Conservation (phyloP, 805 yeast species). For the Saccharomycopsis fodiens region DNA sequence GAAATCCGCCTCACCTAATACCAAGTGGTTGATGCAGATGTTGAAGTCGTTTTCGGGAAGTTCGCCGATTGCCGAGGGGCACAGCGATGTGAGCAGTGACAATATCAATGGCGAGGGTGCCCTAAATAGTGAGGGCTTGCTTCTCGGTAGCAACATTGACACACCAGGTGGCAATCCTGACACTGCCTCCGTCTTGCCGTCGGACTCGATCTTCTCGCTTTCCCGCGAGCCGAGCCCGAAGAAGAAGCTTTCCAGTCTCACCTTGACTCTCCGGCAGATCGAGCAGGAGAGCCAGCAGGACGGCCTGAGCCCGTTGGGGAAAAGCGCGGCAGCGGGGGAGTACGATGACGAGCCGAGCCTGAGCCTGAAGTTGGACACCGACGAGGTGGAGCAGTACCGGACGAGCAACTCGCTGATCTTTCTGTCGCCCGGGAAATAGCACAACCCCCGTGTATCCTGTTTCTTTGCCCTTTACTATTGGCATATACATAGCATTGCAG, state of each 20-base stretch:
- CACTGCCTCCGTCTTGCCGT: too few relatives aligned
- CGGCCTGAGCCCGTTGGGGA: background rate
- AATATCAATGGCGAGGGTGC: too few relatives aligned
- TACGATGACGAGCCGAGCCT: background rate
- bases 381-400: background rate
- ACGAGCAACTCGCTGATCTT: background rate
- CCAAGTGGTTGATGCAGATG: slow-evolving; percentile 11
- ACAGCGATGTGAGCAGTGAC: too few relatives aligned
- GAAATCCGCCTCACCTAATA: slow-evolving; percentile 7
- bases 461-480: too few relatives aligned
- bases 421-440: background rate
- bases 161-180: too few relatives aligned
- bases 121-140: too few relatives aligned
- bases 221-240: background rate
- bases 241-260: slow-evolving; percentile 1
- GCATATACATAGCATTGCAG: too few relatives aligned
- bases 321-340: background rate
- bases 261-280: slow-evolving; percentile 1
- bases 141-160: too few relatives aligned
- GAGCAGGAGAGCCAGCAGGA: background rate
- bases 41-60: slow-evolving; percentile 2
- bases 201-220: background rate
- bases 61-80: background rate
- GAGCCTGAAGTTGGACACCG: background rate
- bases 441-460: too few relatives aligned